Percentiles rank a stretch among this genome's conserved stretches.
These are phyloP conservation scores for Candida labiduridarum DNA, from an alignment of 1,139 yeast species.

Conservation along the genomic window DNA sequence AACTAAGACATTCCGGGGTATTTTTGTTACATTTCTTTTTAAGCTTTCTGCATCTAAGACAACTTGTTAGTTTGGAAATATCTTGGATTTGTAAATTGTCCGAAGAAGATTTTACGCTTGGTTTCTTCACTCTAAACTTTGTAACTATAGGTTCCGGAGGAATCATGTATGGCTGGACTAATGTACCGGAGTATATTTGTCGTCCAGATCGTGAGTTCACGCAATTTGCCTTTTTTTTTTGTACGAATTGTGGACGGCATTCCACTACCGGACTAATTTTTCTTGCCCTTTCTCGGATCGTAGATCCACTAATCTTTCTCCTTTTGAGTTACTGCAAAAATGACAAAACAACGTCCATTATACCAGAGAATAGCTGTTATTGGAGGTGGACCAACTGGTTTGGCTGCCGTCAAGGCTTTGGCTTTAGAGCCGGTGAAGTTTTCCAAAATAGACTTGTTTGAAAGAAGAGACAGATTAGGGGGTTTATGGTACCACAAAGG, in stretches of 20 bases:
- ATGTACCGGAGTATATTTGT: not conserved
- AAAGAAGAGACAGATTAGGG: constrained; percentile 43
- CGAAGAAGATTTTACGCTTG: not conserved
- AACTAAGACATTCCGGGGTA: constrained; percentile 46
- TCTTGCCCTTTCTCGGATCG: not conserved
- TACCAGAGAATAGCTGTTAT: constrained; percentile 38
- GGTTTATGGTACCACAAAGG: constrained; percentile 52
- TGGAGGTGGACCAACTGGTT: constrained; percentile 57
- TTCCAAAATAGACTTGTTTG: constrained; percentile 42
- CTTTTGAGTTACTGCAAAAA: constrained; percentile 1
- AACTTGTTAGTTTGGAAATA: constrained; percentile 15
- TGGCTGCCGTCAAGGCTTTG: constrained; percentile 51
- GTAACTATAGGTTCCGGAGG: constrained; percentile 7
- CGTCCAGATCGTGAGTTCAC: too few relatives aligned
- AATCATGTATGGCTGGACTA: not conserved
- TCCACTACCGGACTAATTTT: not conserved
- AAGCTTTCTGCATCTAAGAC: constrained; percentile 30
- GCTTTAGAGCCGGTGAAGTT: constrained; percentile 39
- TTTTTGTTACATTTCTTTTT: constrained; percentile 54
- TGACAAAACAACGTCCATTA: constrained; percentile 22
- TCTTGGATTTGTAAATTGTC: not conserved
- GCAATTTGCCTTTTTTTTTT: too few relatives aligned
- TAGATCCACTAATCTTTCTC: too few relatives aligned
- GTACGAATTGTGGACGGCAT: too few relatives aligned
- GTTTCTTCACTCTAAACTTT: constrained; percentile 11